phyloP scores from a whole-genome alignment of 495 filamentous ascomycete genomes.

The Diplogelasinospora grovesii region DNA sequence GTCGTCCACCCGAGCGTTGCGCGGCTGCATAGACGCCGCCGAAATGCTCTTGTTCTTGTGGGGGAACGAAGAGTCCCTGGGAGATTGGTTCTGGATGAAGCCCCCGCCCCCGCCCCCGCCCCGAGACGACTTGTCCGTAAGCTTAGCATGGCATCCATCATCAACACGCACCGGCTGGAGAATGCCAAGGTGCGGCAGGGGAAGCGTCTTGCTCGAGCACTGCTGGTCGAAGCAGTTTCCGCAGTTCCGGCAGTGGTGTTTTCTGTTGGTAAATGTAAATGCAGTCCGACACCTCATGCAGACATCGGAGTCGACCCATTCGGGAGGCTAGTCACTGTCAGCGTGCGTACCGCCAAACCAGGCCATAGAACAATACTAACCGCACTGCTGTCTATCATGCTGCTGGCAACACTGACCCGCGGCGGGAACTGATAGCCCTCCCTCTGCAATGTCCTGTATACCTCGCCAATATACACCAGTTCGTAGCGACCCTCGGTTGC shows the following conservation, averaged over 20 bases:
- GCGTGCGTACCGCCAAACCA: slow-evolving; percentile 5
- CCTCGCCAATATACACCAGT: slow-evolving; percentile 77
- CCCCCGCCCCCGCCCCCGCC: slow-evolving; percentile 18
- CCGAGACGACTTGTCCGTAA: slow-evolving; percentile 65
- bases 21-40: slow-evolving; percentile 84
- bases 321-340: slow-evolving; percentile 64
- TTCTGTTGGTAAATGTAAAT: slow-evolving; percentile 96
- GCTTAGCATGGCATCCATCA: slow-evolving; percentile 86
- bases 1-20: slow-evolving; percentile 75
- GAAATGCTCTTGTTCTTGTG: slow-evolving; percentile 35
- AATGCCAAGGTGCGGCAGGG: slow-evolving; percentile 89
- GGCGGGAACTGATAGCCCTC: slow-evolving; percentile 91
- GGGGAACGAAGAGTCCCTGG: slow-evolving; percentile 28
- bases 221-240: slow-evolving; percentile 93
- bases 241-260: slow-evolving; percentile 96
- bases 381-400: slow-evolving; percentile 94
- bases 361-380: slow-evolving; percentile 35
- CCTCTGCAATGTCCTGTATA: slow-evolving; percentile 69
- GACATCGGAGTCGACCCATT: slow-evolving; percentile 97
- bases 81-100: slow-evolving; percentile 27
- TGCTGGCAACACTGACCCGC: slow-evolving; percentile 76
- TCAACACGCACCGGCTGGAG: slow-evolving; percentile 89
- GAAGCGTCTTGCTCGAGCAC: slow-evolving; percentile 83
- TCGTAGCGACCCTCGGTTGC: slow-evolving; percentile 82
- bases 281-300: slow-evolving; percentile 95